These are phyloP conservation scores for Hygrocybe punicea DNA, from an alignment of 768 basidiomycete genomes.

Conservation along the genomic window DNA sequence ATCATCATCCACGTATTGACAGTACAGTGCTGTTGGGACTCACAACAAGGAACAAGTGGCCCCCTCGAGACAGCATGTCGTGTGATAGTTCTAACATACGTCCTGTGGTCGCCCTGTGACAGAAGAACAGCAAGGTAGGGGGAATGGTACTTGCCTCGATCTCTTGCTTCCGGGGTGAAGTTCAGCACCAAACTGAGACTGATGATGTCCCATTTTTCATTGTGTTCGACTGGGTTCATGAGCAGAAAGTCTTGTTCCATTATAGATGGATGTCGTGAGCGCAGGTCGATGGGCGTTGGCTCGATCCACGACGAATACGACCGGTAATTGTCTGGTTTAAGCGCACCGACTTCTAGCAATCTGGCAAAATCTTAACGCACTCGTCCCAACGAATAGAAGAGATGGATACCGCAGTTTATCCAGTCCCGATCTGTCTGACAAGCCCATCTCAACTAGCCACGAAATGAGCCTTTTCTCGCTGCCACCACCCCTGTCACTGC, in stretches of 20 bases:
- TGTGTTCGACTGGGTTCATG: constrained; percentile 50
- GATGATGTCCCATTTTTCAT: constrained; percentile 67
- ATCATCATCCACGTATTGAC: neutral
- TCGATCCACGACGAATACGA: constrained; percentile 68
- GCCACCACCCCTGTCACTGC: constrained; percentile 79
- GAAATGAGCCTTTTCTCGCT: constrained; percentile 74
- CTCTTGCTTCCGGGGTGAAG: constrained; percentile 71
- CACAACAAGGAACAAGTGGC: constrained; percentile 70
- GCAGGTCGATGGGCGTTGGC: constrained; percentile 74
- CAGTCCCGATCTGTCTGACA: constrained; percentile 27
- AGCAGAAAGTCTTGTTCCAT: constrained; percentile 81
- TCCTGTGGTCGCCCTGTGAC: constrained; percentile 41
- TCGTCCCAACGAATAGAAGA: neutral
- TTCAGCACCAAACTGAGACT: constrained; percentile 89
- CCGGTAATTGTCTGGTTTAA: constrained; percentile 78
- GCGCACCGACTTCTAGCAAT: constrained; percentile 84
- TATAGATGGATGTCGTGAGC: constrained; percentile 78
- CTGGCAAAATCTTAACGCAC: constrained; percentile 37
- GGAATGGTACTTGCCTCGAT: constrained; percentile 57
- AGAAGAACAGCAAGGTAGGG: neutral
- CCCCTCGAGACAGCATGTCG: constrained; percentile 49
- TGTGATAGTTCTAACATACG: constrained; percentile 66
- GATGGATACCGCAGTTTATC: constrained; percentile 39
- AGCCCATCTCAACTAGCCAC: constrained; percentile 64
- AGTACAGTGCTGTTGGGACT: constrained; percentile 28